phyloP scores from a whole-genome alignment of 2,329 filamentous ascomycete genomes.

The Blastomyces parvus region DNA sequence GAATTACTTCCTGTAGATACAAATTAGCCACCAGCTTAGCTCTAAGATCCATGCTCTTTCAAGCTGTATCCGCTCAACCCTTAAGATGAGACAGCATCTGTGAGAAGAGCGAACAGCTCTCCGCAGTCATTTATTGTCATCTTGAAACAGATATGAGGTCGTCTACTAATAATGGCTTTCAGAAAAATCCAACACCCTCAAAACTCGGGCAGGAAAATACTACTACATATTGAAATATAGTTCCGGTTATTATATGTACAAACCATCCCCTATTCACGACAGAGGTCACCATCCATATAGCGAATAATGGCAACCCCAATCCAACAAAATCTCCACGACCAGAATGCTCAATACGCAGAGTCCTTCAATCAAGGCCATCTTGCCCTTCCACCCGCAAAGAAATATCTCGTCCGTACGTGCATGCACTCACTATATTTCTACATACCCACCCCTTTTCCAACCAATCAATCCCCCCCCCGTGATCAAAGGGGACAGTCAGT shows the following conservation, averaged over 20 bases:
- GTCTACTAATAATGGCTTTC: not conserved
- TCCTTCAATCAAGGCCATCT: slow-evolving; percentile 58
- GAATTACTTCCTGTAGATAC: not conserved
- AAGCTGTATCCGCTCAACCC: not conserved
- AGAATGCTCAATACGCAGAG: slow-evolving; percentile 49
- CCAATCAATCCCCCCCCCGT: too few relatives aligned
- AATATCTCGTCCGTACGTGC: slow-evolving; percentile 52
- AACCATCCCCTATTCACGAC: not conserved
- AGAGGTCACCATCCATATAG: not conserved
- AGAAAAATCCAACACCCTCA: not conserved
- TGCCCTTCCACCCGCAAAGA: slow-evolving; percentile 58
- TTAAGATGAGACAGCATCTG: not conserved
- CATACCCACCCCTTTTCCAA: not conserved
- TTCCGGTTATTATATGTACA: not conserved
- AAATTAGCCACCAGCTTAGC: not conserved
- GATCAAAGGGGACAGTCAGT: too few relatives aligned
- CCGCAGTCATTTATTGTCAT: not conserved
- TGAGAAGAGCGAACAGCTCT: not conserved
- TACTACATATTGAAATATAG: not conserved
- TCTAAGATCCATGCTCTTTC: not conserved
- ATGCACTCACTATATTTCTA: not conserved
- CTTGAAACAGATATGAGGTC: not conserved
- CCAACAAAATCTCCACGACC: slow-evolving; percentile 47
- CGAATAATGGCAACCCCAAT: slow-evolving; percentile 36
- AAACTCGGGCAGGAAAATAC: not conserved